phyloP scores from a whole-genome alignment of 2,329 filamentous ascomycete species.

The Penicillium palitans region DNA sequence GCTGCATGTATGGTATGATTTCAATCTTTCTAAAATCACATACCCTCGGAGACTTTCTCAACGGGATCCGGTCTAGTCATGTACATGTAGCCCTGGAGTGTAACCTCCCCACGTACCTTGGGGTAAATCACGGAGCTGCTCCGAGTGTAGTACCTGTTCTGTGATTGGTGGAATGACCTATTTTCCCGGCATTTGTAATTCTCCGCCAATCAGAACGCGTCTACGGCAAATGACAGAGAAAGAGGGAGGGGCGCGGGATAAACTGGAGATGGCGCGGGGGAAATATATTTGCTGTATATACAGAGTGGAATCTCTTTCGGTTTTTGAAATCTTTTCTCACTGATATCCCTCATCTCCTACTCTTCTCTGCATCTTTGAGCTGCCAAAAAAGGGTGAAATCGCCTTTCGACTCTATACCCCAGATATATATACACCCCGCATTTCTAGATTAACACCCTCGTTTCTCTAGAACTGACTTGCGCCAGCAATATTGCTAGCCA shows the following conservation, averaged over 20 bases:
- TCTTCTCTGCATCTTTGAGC: neutral
- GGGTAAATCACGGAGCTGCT: slow-evolving; percentile 20
- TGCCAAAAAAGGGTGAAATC: neutral
- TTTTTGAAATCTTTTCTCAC: slow-evolving; percentile 4
- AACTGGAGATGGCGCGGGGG: slow-evolving; percentile 22
- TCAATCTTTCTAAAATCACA: neutral
- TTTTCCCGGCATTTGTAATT: slow-evolving; percentile 13
- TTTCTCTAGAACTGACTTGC: slow-evolving; percentile 5
- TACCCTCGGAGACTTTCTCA: neutral
- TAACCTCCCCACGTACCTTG: slow-evolving; percentile 10
- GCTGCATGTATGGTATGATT: neutral
- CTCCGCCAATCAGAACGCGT: slow-evolving; percentile 27
- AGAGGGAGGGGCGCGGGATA: slow-evolving; percentile 20
- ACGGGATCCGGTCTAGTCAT: neutral
- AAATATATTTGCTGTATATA: slow-evolving; percentile 22
- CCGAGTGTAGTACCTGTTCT: slow-evolving; percentile 5
- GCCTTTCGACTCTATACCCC: neutral
- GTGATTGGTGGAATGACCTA: slow-evolving; percentile 29
- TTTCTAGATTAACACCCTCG: slow-evolving; percentile 1
- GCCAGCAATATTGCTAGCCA: slow-evolving; percentile 3
- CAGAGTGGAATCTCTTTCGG: slow-evolving; percentile 10
- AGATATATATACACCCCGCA: slow-evolving; percentile 6
- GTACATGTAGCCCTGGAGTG: neutral
- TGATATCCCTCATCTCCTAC: neutral
- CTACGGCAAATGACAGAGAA: neutral